These are phyloP conservation scores for Backusella sp. DNA, from an alignment of 192 early-diverging fungal genomes.

Conservation along the genomic window DNA sequence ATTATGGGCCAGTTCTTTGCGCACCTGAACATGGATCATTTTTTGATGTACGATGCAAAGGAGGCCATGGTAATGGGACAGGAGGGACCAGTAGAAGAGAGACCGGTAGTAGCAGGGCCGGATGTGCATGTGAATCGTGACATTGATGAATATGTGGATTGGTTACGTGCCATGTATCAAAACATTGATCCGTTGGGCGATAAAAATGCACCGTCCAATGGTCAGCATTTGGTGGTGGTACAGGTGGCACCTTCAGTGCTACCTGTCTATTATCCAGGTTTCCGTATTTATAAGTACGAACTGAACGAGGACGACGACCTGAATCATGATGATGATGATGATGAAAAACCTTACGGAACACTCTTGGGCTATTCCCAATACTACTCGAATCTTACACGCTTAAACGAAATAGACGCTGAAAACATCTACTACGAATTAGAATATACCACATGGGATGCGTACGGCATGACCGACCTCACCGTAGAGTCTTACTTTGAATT, in stretches of 20 bases:
- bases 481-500: slow-evolving; percentile 38
- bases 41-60: slow-evolving; percentile 16
- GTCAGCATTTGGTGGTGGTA: slow-evolving; percentile 15
- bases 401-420: neutral
- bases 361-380: slow-evolving; percentile 36
- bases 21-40: slow-evolving; percentile 69
- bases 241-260: slow-evolving; percentile 59
- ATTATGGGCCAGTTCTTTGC: slow-evolving; percentile 68
- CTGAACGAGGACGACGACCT: neutral
- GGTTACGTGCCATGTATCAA: neutral
- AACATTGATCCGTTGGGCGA: slow-evolving; percentile 4
- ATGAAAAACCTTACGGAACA: slow-evolving; percentile 22
- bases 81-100: no score
- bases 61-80: neutral
- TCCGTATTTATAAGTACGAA: slow-evolving; percentile 60
- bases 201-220: slow-evolving; percentile 8
- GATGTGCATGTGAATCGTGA: slow-evolving; percentile 28
- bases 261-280: slow-evolving; percentile 59
- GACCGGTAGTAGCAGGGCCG: neutral
- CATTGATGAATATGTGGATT: slow-evolving; percentile 24
- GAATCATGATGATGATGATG: neutral
- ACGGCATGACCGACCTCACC: slow-evolving; percentile 45
- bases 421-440: slow-evolving; percentile 41
- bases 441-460: slow-evolving; percentile 43
- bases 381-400: slow-evolving; percentile 31